Evolutionary conservation across 768 basidiomycete species (phyloP).

Genomic region (Tricholoma sp.): DNA sequence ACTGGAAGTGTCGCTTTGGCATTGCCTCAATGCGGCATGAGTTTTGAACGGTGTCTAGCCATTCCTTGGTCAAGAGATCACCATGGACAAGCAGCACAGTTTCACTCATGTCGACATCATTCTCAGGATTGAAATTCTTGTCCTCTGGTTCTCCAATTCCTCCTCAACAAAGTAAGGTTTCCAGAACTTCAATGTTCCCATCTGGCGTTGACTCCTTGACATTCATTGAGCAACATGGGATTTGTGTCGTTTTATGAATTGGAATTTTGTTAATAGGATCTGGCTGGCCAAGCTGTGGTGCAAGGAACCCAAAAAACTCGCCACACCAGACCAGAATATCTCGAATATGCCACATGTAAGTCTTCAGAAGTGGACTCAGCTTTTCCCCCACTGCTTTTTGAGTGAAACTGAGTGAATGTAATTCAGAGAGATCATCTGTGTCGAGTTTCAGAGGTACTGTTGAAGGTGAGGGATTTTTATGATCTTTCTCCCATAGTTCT

Average conservation of each 20-base stretch:
- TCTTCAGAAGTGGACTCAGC: too few relatives aligned
- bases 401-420: neutral
- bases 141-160: too few relatives aligned
- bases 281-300: slow-evolving; percentile 7
- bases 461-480: slow-evolving; percentile 13
- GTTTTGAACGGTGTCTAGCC: too few relatives aligned
- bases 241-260: too few relatives aligned
- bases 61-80: slow-evolving; percentile 18
- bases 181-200: too few relatives aligned
- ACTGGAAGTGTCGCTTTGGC: too few relatives aligned
- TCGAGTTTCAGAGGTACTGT: neutral
- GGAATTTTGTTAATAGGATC: slow-evolving; percentile 13
- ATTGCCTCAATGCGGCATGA: too few relatives aligned
- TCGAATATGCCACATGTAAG: slow-evolving; percentile 10
- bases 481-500: slow-evolving; percentile 25
- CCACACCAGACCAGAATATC: too few relatives aligned
- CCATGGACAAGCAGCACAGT: too few relatives aligned
- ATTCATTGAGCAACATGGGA: too few relatives aligned
- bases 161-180: too few relatives aligned
- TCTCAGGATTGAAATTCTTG: neutral
- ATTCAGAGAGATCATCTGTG: slow-evolving; percentile 3
- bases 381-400: slow-evolving; percentile 7
- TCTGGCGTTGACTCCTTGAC: too few relatives aligned
- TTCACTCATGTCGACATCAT: slow-evolving; percentile 7
- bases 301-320: slow-evolving; percentile 11